Percentiles rank a stretch among this genome's conserved stretches.
These are phyloP conservation scores for Veloboletus limbatus DNA, from an alignment of 1,284 basidiomycete genomes.

Conservation along the genomic window DNA sequence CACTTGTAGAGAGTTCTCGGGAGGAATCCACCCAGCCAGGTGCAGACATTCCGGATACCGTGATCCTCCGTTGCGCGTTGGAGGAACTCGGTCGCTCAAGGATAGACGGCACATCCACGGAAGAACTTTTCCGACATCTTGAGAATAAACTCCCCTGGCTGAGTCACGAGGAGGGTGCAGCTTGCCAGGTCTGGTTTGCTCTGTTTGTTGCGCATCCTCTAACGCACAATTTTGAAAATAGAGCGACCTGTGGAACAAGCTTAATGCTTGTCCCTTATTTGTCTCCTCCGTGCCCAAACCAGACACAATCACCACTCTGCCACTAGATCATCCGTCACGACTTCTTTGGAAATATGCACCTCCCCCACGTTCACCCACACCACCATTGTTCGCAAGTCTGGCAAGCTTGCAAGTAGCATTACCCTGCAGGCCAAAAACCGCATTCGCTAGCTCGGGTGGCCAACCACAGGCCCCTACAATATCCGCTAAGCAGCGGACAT, in stretches of 20 bases:
- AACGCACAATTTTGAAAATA: conserved; percentile 26
- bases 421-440: conserved; percentile 32
- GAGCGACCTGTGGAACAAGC: conserved; percentile 59
- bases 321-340: conserved; percentile 27
- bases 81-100: conserved; percentile 45
- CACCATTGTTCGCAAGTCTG: conserved; percentile 49
- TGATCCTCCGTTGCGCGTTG: conserved; percentile 61
- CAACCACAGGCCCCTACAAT: conserved; percentile 21
- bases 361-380: conserved; percentile 38
- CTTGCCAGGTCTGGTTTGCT: conserved; percentile 46
- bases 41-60: conserved; percentile 45
- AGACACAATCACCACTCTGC: conserved; percentile 6
- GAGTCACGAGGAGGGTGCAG: conserved; percentile 39
- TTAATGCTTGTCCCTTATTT: conserved; percentile 55
- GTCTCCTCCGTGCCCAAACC: conserved; percentile 20
- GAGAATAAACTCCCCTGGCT: conserved; percentile 59
- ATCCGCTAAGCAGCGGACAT: conserved; percentile 42
- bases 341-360: conserved; percentile 54
- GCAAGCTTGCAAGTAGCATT: conserved; percentile 44
- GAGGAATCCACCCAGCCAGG: conserved; percentile 32
- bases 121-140: conserved; percentile 56
- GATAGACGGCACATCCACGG: conserved; percentile 45
- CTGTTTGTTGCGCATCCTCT: conserved; percentile 4
- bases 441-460: conserved; percentile 34
- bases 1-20: conserved; percentile 24